Evolutionary conservation across 2,329 filamentous ascomycete genomes (phyloP), one percentile per base, ranked within the genome.

Genomic region (Fusarium anguioides): DNA sequence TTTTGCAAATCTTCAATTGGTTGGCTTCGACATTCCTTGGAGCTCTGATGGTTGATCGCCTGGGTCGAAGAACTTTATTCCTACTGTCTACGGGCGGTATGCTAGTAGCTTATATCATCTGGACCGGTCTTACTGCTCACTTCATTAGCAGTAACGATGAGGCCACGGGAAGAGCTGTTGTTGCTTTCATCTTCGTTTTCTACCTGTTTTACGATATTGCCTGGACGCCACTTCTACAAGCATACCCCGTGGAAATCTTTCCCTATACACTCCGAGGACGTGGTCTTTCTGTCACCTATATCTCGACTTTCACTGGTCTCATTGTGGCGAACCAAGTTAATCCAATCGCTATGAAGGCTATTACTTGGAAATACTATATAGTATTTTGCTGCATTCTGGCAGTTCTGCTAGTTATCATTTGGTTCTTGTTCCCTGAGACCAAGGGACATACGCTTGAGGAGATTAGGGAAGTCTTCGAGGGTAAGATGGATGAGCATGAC

Each of bases 311-410:
- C 39, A 41, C 58, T 0, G 58, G 54, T 5, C 54, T 75, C 18
- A 75, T 71, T 8, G 76, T 81, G 41, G 79, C 77, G 15, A 78
- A 79, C 53, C 79, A 79, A 37, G 75, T 79, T 23, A 81, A 80
- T 44, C 80, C 80, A 0, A 76, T 81, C 5, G 79, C 77, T 0
- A 74, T 82, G 48, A 60, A 72, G 1, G 70, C 61, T 0, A 76
- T 82, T 11, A 69, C 60, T 0, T 82, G 80, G 79, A 78, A 74
- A 45, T 81, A 81, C 50, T 81, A 80, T 46, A 75, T 77, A 29
- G 74, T 81, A 9, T 81, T 78, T 44, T 73, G 76, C 51, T 76
- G 74, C 10, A 77, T 78, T 27, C 48, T 81, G 23, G 69, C 66
- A 1, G 50, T 75, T 6, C 71, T 78, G n/a, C 45, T 80, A 9